Conservation (phyloP, 495 filamentous ascomycete species). For the Neurospora tetraspora region DNA sequence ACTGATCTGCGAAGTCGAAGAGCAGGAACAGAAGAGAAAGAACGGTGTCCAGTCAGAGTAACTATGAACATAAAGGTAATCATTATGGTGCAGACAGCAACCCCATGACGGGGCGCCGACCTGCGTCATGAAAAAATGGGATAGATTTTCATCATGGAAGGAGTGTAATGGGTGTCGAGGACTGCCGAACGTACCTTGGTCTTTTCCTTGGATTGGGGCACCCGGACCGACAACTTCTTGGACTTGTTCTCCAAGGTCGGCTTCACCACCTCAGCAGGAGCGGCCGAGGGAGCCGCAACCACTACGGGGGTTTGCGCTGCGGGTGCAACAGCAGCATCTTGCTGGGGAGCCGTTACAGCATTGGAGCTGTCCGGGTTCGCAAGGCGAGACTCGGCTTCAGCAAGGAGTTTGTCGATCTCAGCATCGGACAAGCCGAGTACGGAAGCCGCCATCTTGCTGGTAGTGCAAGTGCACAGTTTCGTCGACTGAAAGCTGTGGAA, state of each 20-base stretch:
- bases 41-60: constrained; percentile 71
- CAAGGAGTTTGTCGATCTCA: constrained; percentile 22
- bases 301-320: constrained; percentile 2
- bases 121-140: constrained; percentile 35
- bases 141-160: constrained; percentile 30
- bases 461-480: neutral
- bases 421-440: constrained; percentile 16
- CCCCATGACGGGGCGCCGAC: constrained; percentile 35
- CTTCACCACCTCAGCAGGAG: constrained; percentile 16
- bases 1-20: constrained; percentile 1
- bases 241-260: constrained; percentile 13
- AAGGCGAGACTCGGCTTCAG: constrained; percentile 23
- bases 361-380: constrained; percentile 9
- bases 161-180: neutral
- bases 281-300: constrained; percentile 5
- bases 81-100: constrained; percentile 44
- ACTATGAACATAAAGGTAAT: constrained; percentile 80
- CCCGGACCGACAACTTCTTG: constrained; percentile 29
- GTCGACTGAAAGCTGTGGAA: neutral
- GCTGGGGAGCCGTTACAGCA: constrained; percentile 3
- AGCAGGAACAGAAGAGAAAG: neutral
- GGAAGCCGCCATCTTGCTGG: constrained; percentile 9
- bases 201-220: constrained; percentile 29
- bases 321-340: constrained; percentile 1
- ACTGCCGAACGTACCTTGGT: constrained; percentile 26